A percentile compares a stretch with the other conserved stretches of the same genome.
These are phyloP conservation scores for Yamadazyma kanchanaburiensis DNA, from an alignment of 1,139 yeast species.

Conservation along the genomic window DNA sequence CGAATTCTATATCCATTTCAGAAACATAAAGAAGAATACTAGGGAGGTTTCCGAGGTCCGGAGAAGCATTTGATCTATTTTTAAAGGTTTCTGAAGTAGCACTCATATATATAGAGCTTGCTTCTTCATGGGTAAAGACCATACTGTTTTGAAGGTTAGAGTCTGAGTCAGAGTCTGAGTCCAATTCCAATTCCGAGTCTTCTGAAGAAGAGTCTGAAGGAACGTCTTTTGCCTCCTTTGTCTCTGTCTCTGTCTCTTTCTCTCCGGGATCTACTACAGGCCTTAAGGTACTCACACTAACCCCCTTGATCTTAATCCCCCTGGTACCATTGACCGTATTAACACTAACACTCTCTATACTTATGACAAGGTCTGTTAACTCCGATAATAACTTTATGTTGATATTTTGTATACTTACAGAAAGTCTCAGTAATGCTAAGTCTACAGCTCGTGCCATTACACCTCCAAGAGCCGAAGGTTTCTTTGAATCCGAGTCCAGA, in stretches of 20 bases:
- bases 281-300: conserved; percentile 32
- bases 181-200: conserved; percentile 11
- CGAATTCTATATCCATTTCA: conserved; percentile 38
- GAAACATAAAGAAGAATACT: conserved; percentile 30
- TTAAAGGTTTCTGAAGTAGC: conserved; percentile 50
- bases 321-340: conserved; percentile 48
- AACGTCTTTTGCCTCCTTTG: too few relatives aligned
- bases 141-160: conserved; percentile 51
- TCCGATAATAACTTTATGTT: conserved; percentile 51
- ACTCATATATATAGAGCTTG: conserved; percentile 78
- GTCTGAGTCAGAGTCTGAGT: conserved; percentile 18
- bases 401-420: conserved; percentile 42
- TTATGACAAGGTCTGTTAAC: conserved; percentile 40
- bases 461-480: conserved; percentile 43
- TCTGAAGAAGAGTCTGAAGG: conserved; percentile 15
- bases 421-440: conserved; percentile 62
- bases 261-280: conserved; percentile 37
- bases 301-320: conserved; percentile 34
- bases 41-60: conserved; percentile 1
- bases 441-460: conserved; percentile 66
- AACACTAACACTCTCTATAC: conserved; percentile 38
- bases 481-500: conserved; percentile 8
- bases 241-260: conserved; percentile 11
- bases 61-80: conserved; percentile 6
- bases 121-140: conserved; percentile 66